Conservation (phyloP, 2,329 filamentous ascomycete species). For the Hortaea sp. region DNA sequence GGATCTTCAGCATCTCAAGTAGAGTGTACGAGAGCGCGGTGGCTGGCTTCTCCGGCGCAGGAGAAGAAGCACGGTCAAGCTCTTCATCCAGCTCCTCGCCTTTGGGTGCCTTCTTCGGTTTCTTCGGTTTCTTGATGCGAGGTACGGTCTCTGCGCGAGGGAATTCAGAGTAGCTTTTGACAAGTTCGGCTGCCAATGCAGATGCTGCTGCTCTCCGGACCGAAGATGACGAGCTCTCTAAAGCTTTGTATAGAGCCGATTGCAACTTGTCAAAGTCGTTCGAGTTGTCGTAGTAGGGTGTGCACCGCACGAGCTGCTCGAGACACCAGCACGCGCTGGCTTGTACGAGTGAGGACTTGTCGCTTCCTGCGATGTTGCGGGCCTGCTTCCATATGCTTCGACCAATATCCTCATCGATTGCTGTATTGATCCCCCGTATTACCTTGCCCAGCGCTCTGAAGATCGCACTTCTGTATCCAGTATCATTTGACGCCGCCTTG, state of each 20-base stretch:
- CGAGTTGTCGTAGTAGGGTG: conserved; percentile 75
- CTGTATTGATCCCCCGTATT: conserved; percentile 60
- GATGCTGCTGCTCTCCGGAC: conserved; percentile 81
- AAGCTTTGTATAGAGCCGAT: conserved; percentile 69
- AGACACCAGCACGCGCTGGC: conserved; percentile 70
- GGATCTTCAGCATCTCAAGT: conserved; percentile 63
- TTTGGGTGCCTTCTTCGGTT: conserved; percentile 57
- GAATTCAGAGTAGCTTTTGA: conserved; percentile 66
- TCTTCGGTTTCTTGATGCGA: conserved; percentile 60
- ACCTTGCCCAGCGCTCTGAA: conserved; percentile 70
- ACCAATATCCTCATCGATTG: conserved; percentile 74
- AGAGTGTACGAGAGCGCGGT: conserved; percentile 64
- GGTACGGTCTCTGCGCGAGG: conserved; percentile 42
- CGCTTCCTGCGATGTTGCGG: conserved; percentile 61
- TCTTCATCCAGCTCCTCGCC: conserved; percentile 57
- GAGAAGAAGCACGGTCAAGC: conserved; percentile 59
- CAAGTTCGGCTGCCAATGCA: conserved; percentile 71
- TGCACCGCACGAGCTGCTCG: conserved; percentile 60
- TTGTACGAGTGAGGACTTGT: conserved; percentile 77
- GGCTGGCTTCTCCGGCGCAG: conserved; percentile 62
- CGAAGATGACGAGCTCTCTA: conserved; percentile 64
- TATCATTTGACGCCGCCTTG: conserved; percentile 69
- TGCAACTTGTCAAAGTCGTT: conserved; percentile 86
- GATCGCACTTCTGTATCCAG: conserved; percentile 69
- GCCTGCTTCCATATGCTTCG: conserved; percentile 90